phyloP scores from a whole-genome alignment of 2,329 filamentous ascomycete species.

The Xylaria sp. region DNA sequence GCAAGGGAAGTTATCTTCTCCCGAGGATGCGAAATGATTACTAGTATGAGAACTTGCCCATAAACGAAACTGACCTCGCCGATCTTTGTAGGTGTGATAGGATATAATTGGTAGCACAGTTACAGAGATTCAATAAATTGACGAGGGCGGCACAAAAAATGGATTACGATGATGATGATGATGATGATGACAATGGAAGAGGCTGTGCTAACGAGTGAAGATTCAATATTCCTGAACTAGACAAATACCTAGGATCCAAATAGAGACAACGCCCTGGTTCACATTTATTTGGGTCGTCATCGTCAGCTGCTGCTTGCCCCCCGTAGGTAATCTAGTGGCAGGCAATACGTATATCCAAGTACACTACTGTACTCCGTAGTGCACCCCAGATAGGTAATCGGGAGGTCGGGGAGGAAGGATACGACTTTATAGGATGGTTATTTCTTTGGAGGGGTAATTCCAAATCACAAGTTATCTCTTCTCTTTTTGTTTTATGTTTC shows the following conservation, averaged over 20 bases:
- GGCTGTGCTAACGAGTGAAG: constrained; percentile 20
- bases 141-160: background rate
- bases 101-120: background rate
- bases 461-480: constrained; percentile 24
- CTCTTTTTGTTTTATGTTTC: constrained; percentile 1
- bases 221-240: constrained; percentile 15
- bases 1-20: background rate
- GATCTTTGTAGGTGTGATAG: background rate
- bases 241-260: constrained; percentile 3
- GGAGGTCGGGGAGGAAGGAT: background rate
- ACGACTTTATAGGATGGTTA: constrained; percentile 8
- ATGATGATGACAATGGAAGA: constrained; percentile 15
- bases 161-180: constrained; percentile 8
- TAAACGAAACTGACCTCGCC: too few relatives aligned
- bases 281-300: background rate
- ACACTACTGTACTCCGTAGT: background rate
- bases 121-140: background rate
- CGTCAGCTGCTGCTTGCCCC: background rate
- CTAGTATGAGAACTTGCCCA: background rate
- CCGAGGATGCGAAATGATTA: background rate
- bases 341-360: background rate
- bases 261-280: constrained; percentile 5
- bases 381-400: background rate
- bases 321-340: background rate
- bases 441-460: constrained; percentile 34